phyloP scores from a whole-genome alignment of 2,329 filamentous ascomycete genomes.

The Scedosporium aurantiacum region DNA sequence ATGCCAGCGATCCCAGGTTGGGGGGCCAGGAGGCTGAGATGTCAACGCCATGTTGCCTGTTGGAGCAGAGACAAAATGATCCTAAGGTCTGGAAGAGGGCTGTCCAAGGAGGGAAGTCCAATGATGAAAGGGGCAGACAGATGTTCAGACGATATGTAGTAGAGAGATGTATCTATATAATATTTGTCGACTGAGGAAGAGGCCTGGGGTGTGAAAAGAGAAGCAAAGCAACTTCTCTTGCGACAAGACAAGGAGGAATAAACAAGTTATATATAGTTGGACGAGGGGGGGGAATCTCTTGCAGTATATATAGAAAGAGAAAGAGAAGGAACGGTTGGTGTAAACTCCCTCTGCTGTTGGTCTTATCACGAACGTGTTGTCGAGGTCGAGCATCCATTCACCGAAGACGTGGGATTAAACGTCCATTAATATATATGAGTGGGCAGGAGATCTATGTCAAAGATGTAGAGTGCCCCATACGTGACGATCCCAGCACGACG shows the following conservation, averaged over 20 bases:
- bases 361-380: not conserved
- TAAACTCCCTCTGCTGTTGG: not conserved
- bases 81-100: not conserved
- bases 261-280: not conserved
- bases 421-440: not conserved
- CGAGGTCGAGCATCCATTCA: not conserved
- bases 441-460: not conserved
- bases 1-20: slow-evolving; percentile 45
- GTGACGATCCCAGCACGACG: not conserved
- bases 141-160: not conserved
- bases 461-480: not conserved
- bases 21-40: slow-evolving; percentile 30
- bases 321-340: not conserved
- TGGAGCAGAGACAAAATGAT: not conserved
- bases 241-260: slow-evolving; percentile 6
- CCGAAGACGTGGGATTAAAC: not conserved
- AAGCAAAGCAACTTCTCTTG: not conserved
- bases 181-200: not conserved
- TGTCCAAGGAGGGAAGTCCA: not conserved
- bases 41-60: slow-evolving; percentile 32
- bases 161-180: not conserved
- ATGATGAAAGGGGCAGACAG: not conserved
- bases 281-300: not conserved
- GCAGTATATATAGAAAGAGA: not conserved
- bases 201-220: not conserved